Base-by-base conservation (phyloP, 2,329 filamentous ascomycete genomes). In the Cladosporium sp. region DNA sequence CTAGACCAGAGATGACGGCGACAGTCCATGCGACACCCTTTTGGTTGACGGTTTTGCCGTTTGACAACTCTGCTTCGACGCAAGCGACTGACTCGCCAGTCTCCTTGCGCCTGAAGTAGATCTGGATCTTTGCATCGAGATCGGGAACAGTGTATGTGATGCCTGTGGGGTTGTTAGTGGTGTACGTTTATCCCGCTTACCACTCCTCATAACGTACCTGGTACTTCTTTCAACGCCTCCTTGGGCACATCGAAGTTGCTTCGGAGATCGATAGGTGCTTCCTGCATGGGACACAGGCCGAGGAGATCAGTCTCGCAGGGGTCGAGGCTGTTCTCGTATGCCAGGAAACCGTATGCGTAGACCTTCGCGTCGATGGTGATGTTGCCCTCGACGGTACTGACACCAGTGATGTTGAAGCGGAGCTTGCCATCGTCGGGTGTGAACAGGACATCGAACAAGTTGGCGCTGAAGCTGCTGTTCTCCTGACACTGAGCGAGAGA, bases 121-220 rank as follows among this genome's bases (percentile, higher is more conserved):
- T 88, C 73, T 86, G 88, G 61, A 97, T 91, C 61, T 87, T 89
- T 68, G 92, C 93, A 78, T 98, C 94, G 63, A 97, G 84, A 83
- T 97, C 94, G 58, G 93, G 93, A 52, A 98, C 90, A 60, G 86
- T 89, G 80, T 95, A 98, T 62, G 92, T 91, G 74, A 97, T 94
- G 58, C 86, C 84, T 63, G 31, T 16, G 49, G 28, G 14, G 2
- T 16, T 53, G 50, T 53, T 53, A 53, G 50, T 11, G 16, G 2
- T n/a, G 50, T 53, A 7, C 23, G 14, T 60, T n/a, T 53, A 16
- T n/a, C 14, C 23, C 26, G 16, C 26, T 11, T 7, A 10, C n/a
- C 2, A 29, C 18, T 55, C 26, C 29, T 33, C 5, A n/a, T 21
- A 29, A 75, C 81, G 69, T 77, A 84, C 85, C 87, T 66, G 93